Conservation (phyloP, 108 stramenopile genomes). For the Skeletonema tropicum region DNA sequence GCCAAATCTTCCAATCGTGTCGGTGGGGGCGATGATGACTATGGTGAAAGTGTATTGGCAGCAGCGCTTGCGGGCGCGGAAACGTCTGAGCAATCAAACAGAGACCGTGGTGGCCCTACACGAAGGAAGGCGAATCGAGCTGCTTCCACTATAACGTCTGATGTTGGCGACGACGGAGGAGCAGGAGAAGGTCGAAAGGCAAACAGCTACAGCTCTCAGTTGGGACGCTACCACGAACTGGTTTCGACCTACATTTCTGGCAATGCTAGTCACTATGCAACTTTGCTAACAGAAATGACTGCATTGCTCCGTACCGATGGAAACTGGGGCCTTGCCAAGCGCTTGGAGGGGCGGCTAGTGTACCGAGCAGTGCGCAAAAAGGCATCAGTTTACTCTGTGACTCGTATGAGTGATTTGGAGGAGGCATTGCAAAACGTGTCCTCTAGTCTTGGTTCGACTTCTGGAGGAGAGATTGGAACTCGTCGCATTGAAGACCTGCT, state of each 20-base stretch:
- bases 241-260: conserved; percentile 41
- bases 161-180: neutral
- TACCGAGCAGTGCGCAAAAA: conserved; percentile 32
- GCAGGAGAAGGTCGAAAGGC: conserved; percentile 3
- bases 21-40: conserved; percentile 10
- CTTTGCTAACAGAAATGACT: conserved; percentile 33
- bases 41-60: neutral
- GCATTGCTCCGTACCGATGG: conserved; percentile 24
- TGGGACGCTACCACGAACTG: conserved; percentile 42
- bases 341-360: conserved; percentile 35
- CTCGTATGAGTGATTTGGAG: conserved; percentile 22
- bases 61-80: conserved; percentile 16
- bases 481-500: conserved; percentile 30
- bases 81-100: conserved; percentile 1
- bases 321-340: conserved; percentile 47
- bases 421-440: conserved; percentile 22
- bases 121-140: conserved; percentile 14
- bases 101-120: conserved; percentile 11
- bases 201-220: conserved; percentile 4
- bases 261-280: conserved; percentile 37
- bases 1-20: conserved; percentile 33
- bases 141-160: conserved; percentile 2
- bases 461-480: conserved; percentile 10
- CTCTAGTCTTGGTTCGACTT: conserved; percentile 1
- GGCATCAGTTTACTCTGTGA: conserved; percentile 42